Percentiles rank a stretch among this genome's conserved stretches.
These are phyloP conservation scores for Daldinia vernicosa DNA, from an alignment of 495 filamentous ascomycete species.

Conservation along the genomic window DNA sequence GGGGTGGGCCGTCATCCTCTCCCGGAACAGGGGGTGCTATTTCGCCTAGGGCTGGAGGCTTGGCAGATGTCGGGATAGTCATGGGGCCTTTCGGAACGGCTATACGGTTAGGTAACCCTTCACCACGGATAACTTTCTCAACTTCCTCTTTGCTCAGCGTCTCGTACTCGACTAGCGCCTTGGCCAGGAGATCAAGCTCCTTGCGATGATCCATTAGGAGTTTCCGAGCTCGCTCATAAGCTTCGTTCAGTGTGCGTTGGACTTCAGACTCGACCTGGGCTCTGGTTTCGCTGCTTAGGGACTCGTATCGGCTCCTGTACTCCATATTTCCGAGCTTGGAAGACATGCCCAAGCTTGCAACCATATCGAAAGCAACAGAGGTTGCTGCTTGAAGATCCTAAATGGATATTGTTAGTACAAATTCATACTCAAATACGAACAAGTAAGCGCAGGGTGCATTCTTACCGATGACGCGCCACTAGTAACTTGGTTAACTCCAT, in stretches of 20 bases:
- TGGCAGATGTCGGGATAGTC: constrained; percentile 53
- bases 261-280: constrained; percentile 86
- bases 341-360: constrained; percentile 88
- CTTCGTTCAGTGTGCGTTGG: constrained; percentile 83
- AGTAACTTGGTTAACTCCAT: constrained; percentile 85
- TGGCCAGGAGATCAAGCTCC: constrained; percentile 85
- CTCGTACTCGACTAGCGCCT: constrained; percentile 93
- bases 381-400: constrained; percentile 89
- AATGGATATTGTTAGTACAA: constrained; percentile 31
- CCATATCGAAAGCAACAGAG: constrained; percentile 79
- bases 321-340: constrained; percentile 89
- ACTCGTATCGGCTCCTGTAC: constrained; percentile 77
- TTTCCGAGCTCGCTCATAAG: constrained; percentile 73
- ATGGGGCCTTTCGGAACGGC: constrained; percentile 59
- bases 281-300: constrained; percentile 83
- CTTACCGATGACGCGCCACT: constrained; percentile 79
- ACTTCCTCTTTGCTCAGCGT: constrained; percentile 88
- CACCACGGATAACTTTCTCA: constrained; percentile 83
- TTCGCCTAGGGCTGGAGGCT: constrained; percentile 39
- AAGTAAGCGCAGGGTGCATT: constrained; percentile 19
- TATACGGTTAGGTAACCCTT: constrained; percentile 71
- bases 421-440: not conserved
- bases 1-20: constrained; percentile 25
- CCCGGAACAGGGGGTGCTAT: constrained; percentile 37
- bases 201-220: constrained; percentile 76